Base-by-base conservation (phyloP, 2,329 filamentous ascomycete species). In the Fonsecaea nubica region DNA sequence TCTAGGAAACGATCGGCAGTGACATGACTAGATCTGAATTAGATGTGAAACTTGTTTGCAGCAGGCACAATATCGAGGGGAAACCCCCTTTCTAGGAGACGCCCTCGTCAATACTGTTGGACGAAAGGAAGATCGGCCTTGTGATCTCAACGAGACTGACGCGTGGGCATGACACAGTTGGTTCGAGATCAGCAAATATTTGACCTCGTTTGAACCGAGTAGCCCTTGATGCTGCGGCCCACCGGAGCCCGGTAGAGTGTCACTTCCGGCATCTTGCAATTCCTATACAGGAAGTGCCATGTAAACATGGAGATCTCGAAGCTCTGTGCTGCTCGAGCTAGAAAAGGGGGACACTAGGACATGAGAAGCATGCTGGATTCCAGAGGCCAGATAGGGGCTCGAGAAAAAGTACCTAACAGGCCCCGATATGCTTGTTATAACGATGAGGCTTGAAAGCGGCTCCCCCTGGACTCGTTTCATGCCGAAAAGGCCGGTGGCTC, bases 1-100 rank as follows among this genome's bases (percentile, higher is more conserved):
- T 50, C 45, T 30, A 30, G 45, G 45, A 50, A 50, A 50, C 5
- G 45, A 50, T 50, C 45, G 45, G 12, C 45, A 50, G 18, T 50
- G 21, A 50, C 18, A 13, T 2, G 2, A 21, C 45, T 50, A 25
- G 45, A 50, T 50, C 21, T 50, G 18, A 30, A 50, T 12, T 25
- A 50, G 45, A 25, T 21, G 9, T 25, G 21, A 25, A 50, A 50
- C 18, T 50, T 50, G 45, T 25, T 13, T 21, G 45, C 18, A 4
- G 18, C 45, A 30, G 21, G 21, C 21, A 50, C 10, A 10, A 50
- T 50, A 30, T 25, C 21, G 45, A 50, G 45, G 45, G 5, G 3
- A n/a, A 8, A 25, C 13, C 45, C 45, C 45, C 45, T 25, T 50
- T 50, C 21, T 15, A 21, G 21, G 45, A 50, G 45, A 12, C 4